Percentiles rank a stretch among this genome's conserved stretches.
phyloP scores from a whole-genome alignment of 2,329 filamentous ascomycete species.

The Thelonectria discophora region DNA sequence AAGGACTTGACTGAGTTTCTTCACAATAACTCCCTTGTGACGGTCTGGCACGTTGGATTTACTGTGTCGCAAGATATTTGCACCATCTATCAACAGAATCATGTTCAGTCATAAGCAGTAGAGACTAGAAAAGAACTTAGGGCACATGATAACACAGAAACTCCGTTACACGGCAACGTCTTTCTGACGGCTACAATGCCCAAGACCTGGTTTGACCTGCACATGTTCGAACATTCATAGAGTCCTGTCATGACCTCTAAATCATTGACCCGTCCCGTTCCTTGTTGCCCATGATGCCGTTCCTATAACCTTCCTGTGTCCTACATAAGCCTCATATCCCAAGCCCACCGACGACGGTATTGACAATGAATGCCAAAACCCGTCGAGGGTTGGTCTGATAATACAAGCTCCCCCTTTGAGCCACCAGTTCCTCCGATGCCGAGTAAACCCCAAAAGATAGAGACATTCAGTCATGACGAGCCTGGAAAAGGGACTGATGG shows the following conservation, averaged over 20 bases:
- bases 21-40: too few species aligned
- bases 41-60: too few species aligned
- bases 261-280: background rate
- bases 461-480: background rate
- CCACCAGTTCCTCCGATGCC: background rate
- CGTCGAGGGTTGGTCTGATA: background rate
- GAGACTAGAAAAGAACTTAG: too few species aligned
- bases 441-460: background rate
- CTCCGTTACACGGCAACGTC: too few species aligned
- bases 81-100: too few species aligned
- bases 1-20: too few species aligned
- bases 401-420: background rate
- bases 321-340: background rate
- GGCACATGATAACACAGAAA: too few species aligned
- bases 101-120: too few species aligned
- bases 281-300: background rate
- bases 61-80: too few species aligned
- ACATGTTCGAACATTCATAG: background rate
- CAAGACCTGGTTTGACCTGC: background rate
- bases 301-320: background rate
- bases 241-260: conserved; percentile 1
- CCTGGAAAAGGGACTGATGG: background rate
- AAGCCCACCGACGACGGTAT: background rate
- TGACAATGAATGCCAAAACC: background rate
- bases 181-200: background rate